Conservation (phyloP, 78 protist genomes). For the Bodo saltans region DNA sequence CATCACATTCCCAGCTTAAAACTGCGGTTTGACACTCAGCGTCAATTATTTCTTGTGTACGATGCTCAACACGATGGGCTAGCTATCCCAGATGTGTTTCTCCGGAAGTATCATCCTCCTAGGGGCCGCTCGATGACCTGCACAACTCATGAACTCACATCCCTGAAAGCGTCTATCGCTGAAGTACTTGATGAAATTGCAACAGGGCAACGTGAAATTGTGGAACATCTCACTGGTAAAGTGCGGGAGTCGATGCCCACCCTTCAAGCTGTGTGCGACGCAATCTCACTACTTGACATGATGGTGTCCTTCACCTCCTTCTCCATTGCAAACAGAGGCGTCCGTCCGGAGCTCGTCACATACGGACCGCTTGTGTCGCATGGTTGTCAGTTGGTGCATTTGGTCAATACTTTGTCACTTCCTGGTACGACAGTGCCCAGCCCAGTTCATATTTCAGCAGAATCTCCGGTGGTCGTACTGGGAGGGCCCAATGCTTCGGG, state of each 20-base stretch:
- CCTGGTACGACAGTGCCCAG: constrained; percentile 11
- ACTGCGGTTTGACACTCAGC: not conserved
- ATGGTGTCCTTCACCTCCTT: not conserved
- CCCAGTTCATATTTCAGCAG: too few species aligned
- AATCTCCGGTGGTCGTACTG: constrained; percentile 30
- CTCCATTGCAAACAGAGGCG: not conserved
- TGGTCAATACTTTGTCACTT: not conserved
- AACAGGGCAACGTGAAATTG: not conserved
- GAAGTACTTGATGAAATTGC: not conserved
- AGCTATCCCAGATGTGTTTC: not conserved
- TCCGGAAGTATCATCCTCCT: not conserved
- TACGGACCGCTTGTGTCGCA: constrained; percentile 32
- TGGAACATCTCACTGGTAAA: too few species aligned
- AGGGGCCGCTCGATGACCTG: not conserved
- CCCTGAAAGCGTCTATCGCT: not conserved
- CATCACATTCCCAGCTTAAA: not conserved
- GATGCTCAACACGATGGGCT: not conserved
- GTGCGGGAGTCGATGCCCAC: not conserved
- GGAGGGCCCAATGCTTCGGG: constrained; percentile 64
- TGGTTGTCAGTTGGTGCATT: too few species aligned
- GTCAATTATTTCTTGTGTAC: too few species aligned
- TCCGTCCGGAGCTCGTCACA: not conserved
- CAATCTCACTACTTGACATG: constrained; percentile 36
- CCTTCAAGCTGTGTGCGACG: constrained; percentile 13
- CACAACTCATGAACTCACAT: not conserved